phyloP scores from a whole-genome alignment of 345 rosid genomes.

The Eucalyptus caleyi region DNA sequence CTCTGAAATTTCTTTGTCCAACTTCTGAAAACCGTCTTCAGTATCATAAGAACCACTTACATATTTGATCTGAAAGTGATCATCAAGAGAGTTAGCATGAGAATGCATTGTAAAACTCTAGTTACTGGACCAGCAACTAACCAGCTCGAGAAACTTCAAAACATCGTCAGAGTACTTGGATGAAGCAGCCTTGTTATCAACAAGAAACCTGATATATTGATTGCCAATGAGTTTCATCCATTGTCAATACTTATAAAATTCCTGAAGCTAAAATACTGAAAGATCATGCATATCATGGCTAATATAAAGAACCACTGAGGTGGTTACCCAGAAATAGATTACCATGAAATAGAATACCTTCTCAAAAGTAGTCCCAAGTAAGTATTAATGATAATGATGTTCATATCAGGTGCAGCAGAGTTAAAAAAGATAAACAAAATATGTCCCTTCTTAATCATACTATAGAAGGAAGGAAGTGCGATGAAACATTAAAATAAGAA shows the following conservation, averaged over 20 bases:
- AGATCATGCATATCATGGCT: background rate
- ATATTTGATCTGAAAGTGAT: constrained; percentile 65
- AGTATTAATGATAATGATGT: background rate
- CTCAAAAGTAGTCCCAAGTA: background rate
- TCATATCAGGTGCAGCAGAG: background rate
- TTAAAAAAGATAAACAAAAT: background rate
- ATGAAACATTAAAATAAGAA: background rate
- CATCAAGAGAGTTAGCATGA: background rate
- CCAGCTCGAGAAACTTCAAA: constrained; percentile 73
- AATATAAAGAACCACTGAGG: background rate
- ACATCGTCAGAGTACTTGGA: constrained; percentile 26
- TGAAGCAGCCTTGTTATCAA: constrained; percentile 33
- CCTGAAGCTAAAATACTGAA: background rate
- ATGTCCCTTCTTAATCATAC: too few relatives aligned
- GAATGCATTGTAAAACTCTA: background rate
- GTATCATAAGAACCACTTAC: constrained; percentile 81
- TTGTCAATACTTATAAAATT: background rate
- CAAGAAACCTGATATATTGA: constrained; percentile 50
- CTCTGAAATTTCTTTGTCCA: constrained; percentile 64
- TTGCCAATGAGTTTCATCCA: background rate
- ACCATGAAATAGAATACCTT: background rate
- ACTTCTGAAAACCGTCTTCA: constrained; percentile 62
- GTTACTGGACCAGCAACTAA: constrained; percentile 14
- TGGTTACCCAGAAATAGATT: background rate
- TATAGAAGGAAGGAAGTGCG: background rate